These are phyloP conservation scores for Aureobasidium musti DNA, from an alignment of 2,329 filamentous ascomycete genomes.

Conservation along the genomic window DNA sequence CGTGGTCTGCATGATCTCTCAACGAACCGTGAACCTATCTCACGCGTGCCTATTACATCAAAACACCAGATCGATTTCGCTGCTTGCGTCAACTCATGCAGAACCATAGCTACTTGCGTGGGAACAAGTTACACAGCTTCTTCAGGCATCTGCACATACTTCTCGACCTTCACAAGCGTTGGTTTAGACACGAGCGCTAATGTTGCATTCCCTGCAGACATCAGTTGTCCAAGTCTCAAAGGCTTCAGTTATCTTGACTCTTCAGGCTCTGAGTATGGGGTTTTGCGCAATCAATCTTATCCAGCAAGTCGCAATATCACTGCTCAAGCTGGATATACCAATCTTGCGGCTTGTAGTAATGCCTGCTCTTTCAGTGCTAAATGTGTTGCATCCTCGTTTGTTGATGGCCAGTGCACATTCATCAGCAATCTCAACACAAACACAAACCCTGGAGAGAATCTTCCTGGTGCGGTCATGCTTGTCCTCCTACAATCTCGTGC, in stretches of 20 bases:
- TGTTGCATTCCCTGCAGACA: not conserved
- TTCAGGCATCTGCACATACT: not conserved
- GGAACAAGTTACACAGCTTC: not conserved
- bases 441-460: not conserved
- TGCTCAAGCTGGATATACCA: not conserved
- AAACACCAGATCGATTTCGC: constrained; percentile 5
- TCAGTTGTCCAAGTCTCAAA: not conserved
- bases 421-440: constrained; percentile 6
- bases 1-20: not conserved
- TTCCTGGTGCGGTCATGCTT: not conserved
- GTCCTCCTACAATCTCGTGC: not conserved
- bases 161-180: not conserved
- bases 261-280: constrained; percentile 2
- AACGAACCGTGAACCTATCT: not conserved
- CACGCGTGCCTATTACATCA: not conserved
- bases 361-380: not conserved
- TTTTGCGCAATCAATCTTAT: constrained; percentile 1
- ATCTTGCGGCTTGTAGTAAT: not conserved
- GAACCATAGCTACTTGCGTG: not conserved
- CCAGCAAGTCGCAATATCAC: constrained; percentile 10
- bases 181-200: not conserved
- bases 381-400: not conserved
- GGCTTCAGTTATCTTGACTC: constrained; percentile 3
- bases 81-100: constrained; percentile 7
- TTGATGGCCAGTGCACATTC: constrained; percentile 5